phyloP scores from a whole-genome alignment of 768 basidiomycete species.

The Suillus americanus region DNA sequence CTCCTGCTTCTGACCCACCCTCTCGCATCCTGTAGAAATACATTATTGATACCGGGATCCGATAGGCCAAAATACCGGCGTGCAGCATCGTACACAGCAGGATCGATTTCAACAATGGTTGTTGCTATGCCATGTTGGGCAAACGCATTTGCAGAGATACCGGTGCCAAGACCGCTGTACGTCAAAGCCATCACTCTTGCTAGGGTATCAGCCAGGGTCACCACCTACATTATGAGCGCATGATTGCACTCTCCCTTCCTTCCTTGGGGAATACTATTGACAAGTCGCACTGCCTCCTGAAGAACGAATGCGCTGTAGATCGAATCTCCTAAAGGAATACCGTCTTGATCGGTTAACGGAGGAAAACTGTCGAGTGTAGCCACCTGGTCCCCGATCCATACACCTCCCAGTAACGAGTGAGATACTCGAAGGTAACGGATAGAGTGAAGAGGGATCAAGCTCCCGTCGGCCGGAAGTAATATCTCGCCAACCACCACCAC shows the following conservation, averaged over 20 bases:
- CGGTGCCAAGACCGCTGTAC: slow-evolving; percentile 82
- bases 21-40: slow-evolving; percentile 80
- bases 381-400: slow-evolving; percentile 69
- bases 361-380: slow-evolving; percentile 41
- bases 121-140: slow-evolving; percentile 65
- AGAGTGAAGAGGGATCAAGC: slow-evolving; percentile 41
- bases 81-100: slow-evolving; percentile 84
- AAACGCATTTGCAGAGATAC: slow-evolving; percentile 78
- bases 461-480: slow-evolving; percentile 37
- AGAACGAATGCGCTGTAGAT: slow-evolving; percentile 83
- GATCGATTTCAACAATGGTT: slow-evolving; percentile 92
- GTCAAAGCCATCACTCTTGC: slow-evolving; percentile 7
- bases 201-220: slow-evolving; percentile 4
- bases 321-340: slow-evolving; percentile 65
- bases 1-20: slow-evolving; percentile 55
- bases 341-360: slow-evolving; percentile 49
- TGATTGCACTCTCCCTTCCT: slow-evolving; percentile 42
- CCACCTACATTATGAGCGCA: slow-evolving; percentile 70
- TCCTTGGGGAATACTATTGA: slow-evolving; percentile 47
- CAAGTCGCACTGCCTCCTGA: slow-evolving; percentile 81
- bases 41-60: slow-evolving; percentile 53
- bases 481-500: slow-evolving; percentile 81
- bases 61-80: slow-evolving; percentile 77
- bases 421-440: slow-evolving; percentile 62
- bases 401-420: slow-evolving; percentile 68